Evolutionary conservation across 768 basidiomycete genomes (phyloP).

Genomic region (Gyrodon lividus): DNA sequence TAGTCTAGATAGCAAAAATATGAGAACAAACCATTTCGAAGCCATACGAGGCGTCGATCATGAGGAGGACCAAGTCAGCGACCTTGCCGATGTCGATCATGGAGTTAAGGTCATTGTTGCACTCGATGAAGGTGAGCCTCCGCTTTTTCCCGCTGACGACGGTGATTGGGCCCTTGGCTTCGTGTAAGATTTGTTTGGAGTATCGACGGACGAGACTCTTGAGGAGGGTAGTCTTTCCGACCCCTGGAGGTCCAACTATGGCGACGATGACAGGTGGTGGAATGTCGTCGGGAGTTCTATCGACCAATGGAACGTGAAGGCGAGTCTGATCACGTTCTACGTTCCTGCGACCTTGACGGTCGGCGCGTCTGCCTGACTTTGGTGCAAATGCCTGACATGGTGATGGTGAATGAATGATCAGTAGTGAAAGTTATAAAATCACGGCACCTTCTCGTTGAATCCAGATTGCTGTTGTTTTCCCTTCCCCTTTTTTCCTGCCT

Average conservation of each 20-base stretch:
- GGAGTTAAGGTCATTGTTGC: slow-evolving; percentile 95
- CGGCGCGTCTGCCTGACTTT: slow-evolving; percentile 85
- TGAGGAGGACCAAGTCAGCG: slow-evolving; percentile 92
- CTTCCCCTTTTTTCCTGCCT: slow-evolving; percentile 77
- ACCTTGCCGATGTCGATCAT: slow-evolving; percentile 99
- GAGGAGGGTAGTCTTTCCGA: slow-evolving; percentile 93
- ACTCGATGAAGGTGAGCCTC: slow-evolving; percentile 94
- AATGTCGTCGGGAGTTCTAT: slow-evolving; percentile 87
- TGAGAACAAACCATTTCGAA: slow-evolving; percentile 88
- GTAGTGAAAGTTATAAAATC: neutral
- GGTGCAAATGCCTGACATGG: slow-evolving; percentile 77
- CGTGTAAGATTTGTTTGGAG: slow-evolving; percentile 89
- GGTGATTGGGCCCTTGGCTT: slow-evolving; percentile 91
- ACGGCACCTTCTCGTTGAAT: slow-evolving; percentile 84
- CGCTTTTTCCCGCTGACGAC: slow-evolving; percentile 92
- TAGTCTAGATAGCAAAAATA: neutral
- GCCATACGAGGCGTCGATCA: slow-evolving; percentile 97
- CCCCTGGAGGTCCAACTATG: slow-evolving; percentile 93
- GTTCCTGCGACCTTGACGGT: slow-evolving; percentile 84
- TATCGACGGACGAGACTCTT: slow-evolving; percentile 89
- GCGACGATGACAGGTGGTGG: slow-evolving; percentile 95
- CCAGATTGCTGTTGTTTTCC: slow-evolving; percentile 68
- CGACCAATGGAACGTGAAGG: slow-evolving; percentile 93
- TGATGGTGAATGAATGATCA: slow-evolving; percentile 2
- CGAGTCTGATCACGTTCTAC: slow-evolving; percentile 93